A percentile compares a stretch with the other conserved stretches of the same genome.
These are phyloP conservation scores for Diaporthe eres DNA, from an alignment of 2,329 filamentous ascomycete genomes.

Conservation along the genomic window DNA sequence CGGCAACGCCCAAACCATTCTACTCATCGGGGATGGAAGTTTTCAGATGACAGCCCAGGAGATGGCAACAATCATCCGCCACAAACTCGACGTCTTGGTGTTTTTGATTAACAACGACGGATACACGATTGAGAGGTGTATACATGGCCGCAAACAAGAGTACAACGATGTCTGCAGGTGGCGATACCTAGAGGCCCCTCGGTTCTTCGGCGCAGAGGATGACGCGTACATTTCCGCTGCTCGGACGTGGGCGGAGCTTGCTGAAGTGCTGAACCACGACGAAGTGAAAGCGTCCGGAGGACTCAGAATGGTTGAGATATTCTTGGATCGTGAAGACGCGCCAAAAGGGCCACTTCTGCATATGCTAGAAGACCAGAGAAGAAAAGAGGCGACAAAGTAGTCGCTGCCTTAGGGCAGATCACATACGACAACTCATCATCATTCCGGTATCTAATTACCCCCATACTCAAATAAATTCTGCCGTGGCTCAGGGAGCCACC, in stretches of 20 bases:
- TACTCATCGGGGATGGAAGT: constrained; percentile 75
- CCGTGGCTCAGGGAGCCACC: neutral
- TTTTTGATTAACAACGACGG: constrained; percentile 72
- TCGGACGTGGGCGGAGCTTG: constrained; percentile 61
- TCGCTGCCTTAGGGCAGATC: neutral
- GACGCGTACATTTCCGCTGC: constrained; percentile 56
- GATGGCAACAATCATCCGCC: constrained; percentile 72
- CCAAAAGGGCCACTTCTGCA: neutral
- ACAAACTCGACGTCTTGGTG: constrained; percentile 62
- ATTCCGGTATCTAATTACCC: neutral
- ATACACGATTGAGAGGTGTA: constrained; percentile 71
- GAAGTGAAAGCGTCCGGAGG: neutral
- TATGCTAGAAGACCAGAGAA: neutral
- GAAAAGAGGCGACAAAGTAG: neutral
- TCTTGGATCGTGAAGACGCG: neutral
- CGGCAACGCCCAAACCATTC: constrained; percentile 55
- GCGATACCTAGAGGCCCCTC: constrained; percentile 64
- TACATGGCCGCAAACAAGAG: constrained; percentile 65
- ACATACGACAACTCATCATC: neutral
- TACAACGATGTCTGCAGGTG: constrained; percentile 71
- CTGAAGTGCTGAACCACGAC: constrained; percentile 48
- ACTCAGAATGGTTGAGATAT: constrained; percentile 3
- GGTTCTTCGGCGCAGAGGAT: constrained; percentile 62
- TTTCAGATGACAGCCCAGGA: constrained; percentile 78
- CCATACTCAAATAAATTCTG: constrained; percentile 7